Evolutionary conservation across 2,329 filamentous ascomycete species (phyloP).

Genomic region (Fusarium poae): DNA sequence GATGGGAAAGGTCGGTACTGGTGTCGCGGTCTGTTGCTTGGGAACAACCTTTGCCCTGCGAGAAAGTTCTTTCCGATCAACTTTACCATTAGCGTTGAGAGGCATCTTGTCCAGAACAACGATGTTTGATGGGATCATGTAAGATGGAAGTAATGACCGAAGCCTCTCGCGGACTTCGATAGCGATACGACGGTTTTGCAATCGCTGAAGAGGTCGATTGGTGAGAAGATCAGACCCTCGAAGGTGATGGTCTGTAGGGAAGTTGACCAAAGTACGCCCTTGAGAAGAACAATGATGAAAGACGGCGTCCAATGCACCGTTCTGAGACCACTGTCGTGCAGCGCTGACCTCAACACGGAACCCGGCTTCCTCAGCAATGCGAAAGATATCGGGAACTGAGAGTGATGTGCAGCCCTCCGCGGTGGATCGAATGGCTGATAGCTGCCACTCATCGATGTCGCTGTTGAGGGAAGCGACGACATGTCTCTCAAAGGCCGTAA

Average conservation of each 20-base stretch:
- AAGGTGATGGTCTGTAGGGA: slow-evolving; percentile 25
- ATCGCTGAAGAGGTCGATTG: slow-evolving; percentile 36
- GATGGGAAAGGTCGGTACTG: neutral
- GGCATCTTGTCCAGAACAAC: slow-evolving; percentile 45
- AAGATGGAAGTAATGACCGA: slow-evolving; percentile 33
- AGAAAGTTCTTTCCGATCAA: slow-evolving; percentile 39
- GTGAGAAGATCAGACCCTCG: slow-evolving; percentile 7
- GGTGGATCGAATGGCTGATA: slow-evolving; percentile 1
- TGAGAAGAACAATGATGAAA: slow-evolving; percentile 32
- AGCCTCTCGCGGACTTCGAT: slow-evolving; percentile 12
- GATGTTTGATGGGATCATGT: slow-evolving; percentile 48
- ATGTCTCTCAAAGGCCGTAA: slow-evolving; percentile 48
- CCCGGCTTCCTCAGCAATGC: slow-evolving; percentile 51
- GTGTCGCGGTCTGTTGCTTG: neutral
- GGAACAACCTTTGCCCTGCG: neutral
- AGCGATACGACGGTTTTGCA: neutral
- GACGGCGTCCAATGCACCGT: slow-evolving; percentile 36
- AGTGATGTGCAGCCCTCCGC: slow-evolving; percentile 14
- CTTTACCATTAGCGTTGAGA: slow-evolving; percentile 46
- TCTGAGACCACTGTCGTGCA: slow-evolving; percentile 53
- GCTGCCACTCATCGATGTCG: slow-evolving; percentile 2
- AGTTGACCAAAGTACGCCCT: slow-evolving; percentile 19
- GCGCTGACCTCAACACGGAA: slow-evolving; percentile 61
- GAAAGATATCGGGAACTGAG: slow-evolving; percentile 32
- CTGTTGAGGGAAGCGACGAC: slow-evolving; percentile 35